These are phyloP conservation scores for Pythium monospermum DNA, from an alignment of 352 stramenopile species.

Conservation along the genomic window DNA sequence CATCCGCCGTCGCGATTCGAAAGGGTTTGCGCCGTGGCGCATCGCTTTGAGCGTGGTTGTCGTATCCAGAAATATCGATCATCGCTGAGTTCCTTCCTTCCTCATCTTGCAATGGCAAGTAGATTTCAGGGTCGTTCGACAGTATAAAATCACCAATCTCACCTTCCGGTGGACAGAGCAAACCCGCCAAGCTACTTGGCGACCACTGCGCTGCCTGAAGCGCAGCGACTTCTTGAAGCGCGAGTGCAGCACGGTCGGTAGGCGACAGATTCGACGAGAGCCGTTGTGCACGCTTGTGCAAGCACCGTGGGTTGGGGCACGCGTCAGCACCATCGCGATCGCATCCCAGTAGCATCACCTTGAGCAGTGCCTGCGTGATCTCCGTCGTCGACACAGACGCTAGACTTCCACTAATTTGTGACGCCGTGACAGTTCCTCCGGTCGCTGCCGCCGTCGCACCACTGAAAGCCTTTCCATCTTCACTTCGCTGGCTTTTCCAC, in stretches of 20 bases:
- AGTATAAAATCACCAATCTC: conserved; percentile 45
- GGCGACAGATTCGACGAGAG: conserved; percentile 18
- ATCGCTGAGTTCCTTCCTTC: conserved; percentile 13
- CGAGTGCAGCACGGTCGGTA: conserved; percentile 42
- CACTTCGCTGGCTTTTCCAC: conserved; percentile 66
- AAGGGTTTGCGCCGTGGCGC: conserved; percentile 60
- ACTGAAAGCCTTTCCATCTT: conserved; percentile 36
- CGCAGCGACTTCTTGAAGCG: conserved; percentile 37
- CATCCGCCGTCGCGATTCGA: conserved; percentile 19
- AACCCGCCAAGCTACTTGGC: conserved; percentile 26
- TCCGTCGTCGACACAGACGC: neutral
- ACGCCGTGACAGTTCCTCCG: neutral
- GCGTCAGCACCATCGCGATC: conserved; percentile 1
- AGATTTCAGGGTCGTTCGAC: conserved; percentile 32
- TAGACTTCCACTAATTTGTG: too few relatives aligned
- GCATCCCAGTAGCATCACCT: conserved; percentile 14
- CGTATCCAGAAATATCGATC: conserved; percentile 50
- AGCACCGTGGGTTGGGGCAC: conserved; percentile 47
- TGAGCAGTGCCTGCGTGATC: conserved; percentile 5
- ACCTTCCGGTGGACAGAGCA: conserved; percentile 28
- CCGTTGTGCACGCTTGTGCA: conserved; percentile 1
- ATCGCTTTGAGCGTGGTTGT: conserved; percentile 31
- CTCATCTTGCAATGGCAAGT: conserved; percentile 58
- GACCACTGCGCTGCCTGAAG: conserved; percentile 36
- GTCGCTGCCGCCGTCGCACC: neutral